Conservation (phyloP, 2,329 filamentous ascomycete genomes). For the Clarireedia sp. region DNA sequence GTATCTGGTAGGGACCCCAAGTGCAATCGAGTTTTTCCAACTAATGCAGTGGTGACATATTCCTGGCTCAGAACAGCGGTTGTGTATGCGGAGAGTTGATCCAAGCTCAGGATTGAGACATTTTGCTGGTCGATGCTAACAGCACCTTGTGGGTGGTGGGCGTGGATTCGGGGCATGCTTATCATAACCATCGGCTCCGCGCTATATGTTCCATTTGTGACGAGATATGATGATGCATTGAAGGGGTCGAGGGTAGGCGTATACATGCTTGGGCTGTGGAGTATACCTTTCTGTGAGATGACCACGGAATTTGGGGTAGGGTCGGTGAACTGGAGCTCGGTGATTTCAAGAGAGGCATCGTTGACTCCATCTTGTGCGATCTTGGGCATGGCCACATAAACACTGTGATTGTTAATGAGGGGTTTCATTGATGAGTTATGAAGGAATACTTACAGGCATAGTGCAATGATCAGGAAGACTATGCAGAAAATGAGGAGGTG, state of each 20-base stretch:
- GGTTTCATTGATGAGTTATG: neutral
- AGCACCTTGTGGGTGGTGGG: constrained; percentile 26
- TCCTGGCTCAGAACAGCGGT: constrained; percentile 41
- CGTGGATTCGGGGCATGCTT: constrained; percentile 27
- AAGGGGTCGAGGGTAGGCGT: constrained; percentile 48
- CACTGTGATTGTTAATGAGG: constrained; percentile 28
- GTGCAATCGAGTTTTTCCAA: constrained; percentile 44
- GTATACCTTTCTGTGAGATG: constrained; percentile 39
- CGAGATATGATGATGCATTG: constrained; percentile 41
- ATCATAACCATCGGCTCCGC: constrained; percentile 23
- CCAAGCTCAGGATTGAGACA: constrained; percentile 34
- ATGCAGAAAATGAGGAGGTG: constrained; percentile 42
- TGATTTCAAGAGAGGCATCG: constrained; percentile 42
- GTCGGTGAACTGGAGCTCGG: constrained; percentile 40
- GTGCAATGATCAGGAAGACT: constrained; percentile 43
- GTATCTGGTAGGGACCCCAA: constrained; percentile 41
- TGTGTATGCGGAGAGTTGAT: constrained; percentile 32
- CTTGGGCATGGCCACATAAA: constrained; percentile 51
- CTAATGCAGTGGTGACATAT: constrained; percentile 40
- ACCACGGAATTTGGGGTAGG: constrained; percentile 41
- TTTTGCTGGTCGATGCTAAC: constrained; percentile 39
- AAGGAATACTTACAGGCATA: constrained; percentile 44
- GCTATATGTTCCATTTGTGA: constrained; percentile 28
- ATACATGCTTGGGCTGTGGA: constrained; percentile 40
- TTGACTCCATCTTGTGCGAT: constrained; percentile 49